Percentiles rank a stretch among this genome's conserved stretches.
Conservation (phyloP, 441 rosid genomes). For the Brassica hybrid region DNA sequence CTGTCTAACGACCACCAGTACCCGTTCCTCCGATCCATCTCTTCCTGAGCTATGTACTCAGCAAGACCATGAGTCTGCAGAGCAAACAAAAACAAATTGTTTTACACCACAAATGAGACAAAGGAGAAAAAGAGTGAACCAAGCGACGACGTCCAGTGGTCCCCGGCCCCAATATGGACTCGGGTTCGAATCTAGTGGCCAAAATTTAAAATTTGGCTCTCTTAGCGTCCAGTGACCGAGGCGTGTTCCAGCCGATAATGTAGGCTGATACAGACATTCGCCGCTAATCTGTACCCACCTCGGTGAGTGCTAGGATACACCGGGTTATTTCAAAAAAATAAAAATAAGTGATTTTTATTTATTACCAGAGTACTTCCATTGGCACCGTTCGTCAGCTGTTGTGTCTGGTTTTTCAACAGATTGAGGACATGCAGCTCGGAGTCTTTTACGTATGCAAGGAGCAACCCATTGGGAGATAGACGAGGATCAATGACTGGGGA, state of each 20-base stretch:
- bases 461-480: slow-evolving; percentile 84
- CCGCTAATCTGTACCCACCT: too few relatives aligned
- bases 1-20: slow-evolving; percentile 99
- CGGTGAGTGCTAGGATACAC: too few relatives aligned
- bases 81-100: slow-evolving; percentile 28
- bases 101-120: too few relatives aligned
- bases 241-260: too few relatives aligned
- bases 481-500: slow-evolving; percentile 86
- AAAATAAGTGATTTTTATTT: slow-evolving; percentile 33
- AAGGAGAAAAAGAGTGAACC: too few relatives aligned
- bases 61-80: slow-evolving; percentile 95
- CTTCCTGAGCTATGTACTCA: slow-evolving; percentile 99
- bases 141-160: too few relatives aligned
- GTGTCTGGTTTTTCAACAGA: slow-evolving; percentile 59
- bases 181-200: too few relatives aligned
- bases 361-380: slow-evolving; percentile 59
- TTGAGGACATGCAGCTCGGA: slow-evolving; percentile 73
- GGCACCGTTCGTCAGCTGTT: slow-evolving; percentile 76
- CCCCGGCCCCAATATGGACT: too few relatives aligned
- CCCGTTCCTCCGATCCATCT: slow-evolving; percentile 95
- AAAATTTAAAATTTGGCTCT: too few relatives aligned
- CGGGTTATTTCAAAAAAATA: too few relatives aligned
- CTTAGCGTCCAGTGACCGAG: too few relatives aligned
- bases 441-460: slow-evolving; percentile 77
- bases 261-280: too few relatives aligned